phyloP scores from a whole-genome alignment of 2,329 filamentous ascomycete genomes.

The Bipolaris oryzae region DNA sequence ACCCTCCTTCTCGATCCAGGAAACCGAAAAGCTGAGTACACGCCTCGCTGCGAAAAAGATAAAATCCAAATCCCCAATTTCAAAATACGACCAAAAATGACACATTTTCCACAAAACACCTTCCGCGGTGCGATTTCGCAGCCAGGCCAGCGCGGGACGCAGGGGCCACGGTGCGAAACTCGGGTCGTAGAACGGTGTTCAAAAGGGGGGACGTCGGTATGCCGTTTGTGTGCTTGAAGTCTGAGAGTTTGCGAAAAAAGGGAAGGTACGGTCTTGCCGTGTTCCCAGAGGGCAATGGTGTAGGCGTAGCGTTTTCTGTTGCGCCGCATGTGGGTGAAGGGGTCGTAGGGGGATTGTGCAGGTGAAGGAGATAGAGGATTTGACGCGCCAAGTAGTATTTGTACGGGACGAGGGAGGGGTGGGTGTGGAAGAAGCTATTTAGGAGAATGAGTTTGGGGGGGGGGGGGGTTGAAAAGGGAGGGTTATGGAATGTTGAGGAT shows the following conservation, averaged over 20 bases:
- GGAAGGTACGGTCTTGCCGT: slow-evolving; percentile 80
- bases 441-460: no score
- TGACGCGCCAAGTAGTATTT: slow-evolving; percentile 97
- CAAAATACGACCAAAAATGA: slow-evolving; percentile 98
- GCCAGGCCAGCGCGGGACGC: slow-evolving; percentile 10
- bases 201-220: slow-evolving; percentile 19
- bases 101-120: slow-evolving; percentile 94
- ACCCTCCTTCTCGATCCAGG: slow-evolving; percentile 52
- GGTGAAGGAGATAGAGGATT: slow-evolving; percentile 96
- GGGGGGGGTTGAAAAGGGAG: neutral
- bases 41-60: slow-evolving; percentile 82
- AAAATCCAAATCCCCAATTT: slow-evolving; percentile 89
- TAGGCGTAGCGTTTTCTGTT: slow-evolving; percentile 97
- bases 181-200: slow-evolving; percentile 22
- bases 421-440: slow-evolving; percentile 88
- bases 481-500: neutral
- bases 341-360: slow-evolving; percentile 96
- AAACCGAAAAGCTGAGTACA: slow-evolving; percentile 96
- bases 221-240: slow-evolving; percentile 14
- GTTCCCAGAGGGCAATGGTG: slow-evolving; percentile 93
- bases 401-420: slow-evolving; percentile 77
- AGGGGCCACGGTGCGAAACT: slow-evolving; percentile 26
- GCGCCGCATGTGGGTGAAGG: slow-evolving; percentile 91
- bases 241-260: slow-evolving; percentile 27
- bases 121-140: slow-evolving; percentile 66